phyloP scores from a whole-genome alignment of 1,284 basidiomycete species.

The Stereum hirsutum region DNA sequence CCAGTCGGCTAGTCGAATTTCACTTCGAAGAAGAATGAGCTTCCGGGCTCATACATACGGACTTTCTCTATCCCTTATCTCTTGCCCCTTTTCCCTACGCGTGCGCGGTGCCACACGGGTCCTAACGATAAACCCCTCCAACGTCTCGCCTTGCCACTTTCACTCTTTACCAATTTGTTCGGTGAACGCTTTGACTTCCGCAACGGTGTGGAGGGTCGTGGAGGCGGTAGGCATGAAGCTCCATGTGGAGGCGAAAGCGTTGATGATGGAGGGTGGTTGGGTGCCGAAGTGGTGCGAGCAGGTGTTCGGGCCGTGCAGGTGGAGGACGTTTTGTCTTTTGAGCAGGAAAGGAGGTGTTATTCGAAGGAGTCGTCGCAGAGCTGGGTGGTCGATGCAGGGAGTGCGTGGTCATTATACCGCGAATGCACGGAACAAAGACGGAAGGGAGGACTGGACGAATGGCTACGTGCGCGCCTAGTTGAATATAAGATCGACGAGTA shows the following conservation, averaged over 20 bases:
- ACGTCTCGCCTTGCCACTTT: slow-evolving; percentile 75
- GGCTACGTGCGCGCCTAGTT: too few relatives aligned
- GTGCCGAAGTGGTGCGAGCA: slow-evolving; percentile 72
- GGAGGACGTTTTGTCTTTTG: slow-evolving; percentile 83
- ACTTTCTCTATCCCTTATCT: too few relatives aligned
- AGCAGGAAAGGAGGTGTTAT: slow-evolving; percentile 89
- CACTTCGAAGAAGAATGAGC: slow-evolving; percentile 98
- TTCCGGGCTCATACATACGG: slow-evolving; percentile 70
- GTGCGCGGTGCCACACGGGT: too few relatives aligned
- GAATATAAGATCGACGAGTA: too few relatives aligned
- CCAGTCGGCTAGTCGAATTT: slow-evolving; percentile 99
- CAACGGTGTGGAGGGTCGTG: slow-evolving; percentile 48
- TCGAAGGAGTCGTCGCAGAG: slow-evolving; percentile 98
- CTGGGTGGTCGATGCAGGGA: too few relatives aligned
- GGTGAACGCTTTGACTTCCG: slow-evolving; percentile 70
- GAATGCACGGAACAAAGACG: too few relatives aligned
- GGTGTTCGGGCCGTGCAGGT: slow-evolving; percentile 88
- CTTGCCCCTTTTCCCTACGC: too few relatives aligned
- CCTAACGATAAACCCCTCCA: slow-evolving; percentile 97
- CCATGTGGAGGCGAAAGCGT: slow-evolving; percentile 81
- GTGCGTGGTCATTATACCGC: too few relatives aligned
- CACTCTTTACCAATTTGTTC: slow-evolving; percentile 60
- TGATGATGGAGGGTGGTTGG: slow-evolving; percentile 57
- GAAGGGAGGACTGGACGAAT: too few relatives aligned
- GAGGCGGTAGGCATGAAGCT: slow-evolving; percentile 84